These are phyloP conservation scores for Zymoseptoria tritici DNA, from an alignment of 2,329 filamentous ascomycete species.

Conservation along the genomic window DNA sequence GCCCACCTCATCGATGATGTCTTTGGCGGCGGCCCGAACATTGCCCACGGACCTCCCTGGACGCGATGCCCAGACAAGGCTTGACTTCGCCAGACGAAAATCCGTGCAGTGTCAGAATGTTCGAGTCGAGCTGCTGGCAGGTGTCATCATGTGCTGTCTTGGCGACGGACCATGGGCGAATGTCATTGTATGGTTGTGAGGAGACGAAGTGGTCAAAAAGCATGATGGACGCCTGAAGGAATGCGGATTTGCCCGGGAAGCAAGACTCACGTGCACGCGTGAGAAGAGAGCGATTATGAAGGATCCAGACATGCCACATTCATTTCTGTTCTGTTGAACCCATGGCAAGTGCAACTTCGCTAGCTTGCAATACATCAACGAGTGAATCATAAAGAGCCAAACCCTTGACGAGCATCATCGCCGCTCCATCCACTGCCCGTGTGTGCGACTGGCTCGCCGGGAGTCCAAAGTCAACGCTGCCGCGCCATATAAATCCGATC, in stretches of 20 bases:
- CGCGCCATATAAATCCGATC: not conserved
- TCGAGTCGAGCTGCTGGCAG: not conserved
- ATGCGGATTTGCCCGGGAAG: not conserved
- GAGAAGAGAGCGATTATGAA: not conserved
- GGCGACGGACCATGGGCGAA: too few species aligned
- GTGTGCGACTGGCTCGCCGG: not conserved
- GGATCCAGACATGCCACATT: not conserved
- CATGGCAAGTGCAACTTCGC: not conserved
- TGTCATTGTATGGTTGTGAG: too few species aligned
- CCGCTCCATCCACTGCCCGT: not conserved
- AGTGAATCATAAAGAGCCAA: not conserved
- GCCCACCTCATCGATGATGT: not conserved
- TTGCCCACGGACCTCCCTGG: not conserved
- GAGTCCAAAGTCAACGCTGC: not conserved
- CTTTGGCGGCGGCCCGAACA: not conserved
- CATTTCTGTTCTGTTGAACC: not conserved
- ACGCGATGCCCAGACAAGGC: too few species aligned
- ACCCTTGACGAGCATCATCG: not conserved
- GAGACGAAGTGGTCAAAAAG: too few species aligned
- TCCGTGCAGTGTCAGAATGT: not conserved
- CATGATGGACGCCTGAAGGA: too few species aligned
- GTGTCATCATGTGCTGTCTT: too few species aligned
- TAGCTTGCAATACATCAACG: not conserved
- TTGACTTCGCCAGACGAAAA: not conserved
- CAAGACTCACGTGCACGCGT: not conserved